These are phyloP conservation scores for Mortierella antarctica DNA, from an alignment of 192 early-diverging fungal genomes.

Conservation along the genomic window DNA sequence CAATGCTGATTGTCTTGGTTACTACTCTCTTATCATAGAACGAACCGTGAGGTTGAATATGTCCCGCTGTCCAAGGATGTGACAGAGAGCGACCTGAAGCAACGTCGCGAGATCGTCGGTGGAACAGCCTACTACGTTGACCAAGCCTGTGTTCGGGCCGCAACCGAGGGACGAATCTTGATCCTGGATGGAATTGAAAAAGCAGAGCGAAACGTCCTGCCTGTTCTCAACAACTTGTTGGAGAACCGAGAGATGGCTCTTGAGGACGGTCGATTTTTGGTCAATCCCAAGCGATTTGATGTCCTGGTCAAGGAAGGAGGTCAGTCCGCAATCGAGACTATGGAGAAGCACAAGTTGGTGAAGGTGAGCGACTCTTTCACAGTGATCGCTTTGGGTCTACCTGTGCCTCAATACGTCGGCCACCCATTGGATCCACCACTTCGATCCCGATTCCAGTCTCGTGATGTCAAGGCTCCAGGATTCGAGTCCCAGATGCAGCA, in stretches of 20 bases:
- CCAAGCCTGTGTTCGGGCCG: constrained; percentile 68
- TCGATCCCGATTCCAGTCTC: constrained; percentile 80
- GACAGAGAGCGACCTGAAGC: constrained; percentile 84
- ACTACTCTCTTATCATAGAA: constrained; percentile 8
- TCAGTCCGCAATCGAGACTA: constrained; percentile 52
- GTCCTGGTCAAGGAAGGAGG: constrained; percentile 62
- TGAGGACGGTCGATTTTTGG: constrained; percentile 84
- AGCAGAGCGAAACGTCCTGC: constrained; percentile 86
- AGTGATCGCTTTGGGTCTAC: constrained; percentile 82
- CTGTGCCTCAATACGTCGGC: constrained; percentile 74
- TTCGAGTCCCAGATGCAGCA: constrained; percentile 65
- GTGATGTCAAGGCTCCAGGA: constrained; percentile 68
- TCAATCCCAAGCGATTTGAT: constrained; percentile 77
- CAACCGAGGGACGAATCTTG: constrained; percentile 70
- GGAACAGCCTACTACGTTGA: constrained; percentile 73
- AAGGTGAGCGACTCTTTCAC: constrained; percentile 73
- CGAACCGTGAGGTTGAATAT: constrained; percentile 76
- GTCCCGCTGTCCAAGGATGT: constrained; percentile 78
- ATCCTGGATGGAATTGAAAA: constrained; percentile 80
- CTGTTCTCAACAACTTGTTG: constrained; percentile 86
- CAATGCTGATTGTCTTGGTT: neutral
- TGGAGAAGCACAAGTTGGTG: constrained; percentile 71
- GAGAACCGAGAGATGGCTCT: constrained; percentile 89
- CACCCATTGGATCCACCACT: constrained; percentile 84
- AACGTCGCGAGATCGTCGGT: constrained; percentile 76